Evolutionary conservation across 2,329 filamentous ascomycete species (phyloP).

Genomic region (Beauveria sp.): DNA sequence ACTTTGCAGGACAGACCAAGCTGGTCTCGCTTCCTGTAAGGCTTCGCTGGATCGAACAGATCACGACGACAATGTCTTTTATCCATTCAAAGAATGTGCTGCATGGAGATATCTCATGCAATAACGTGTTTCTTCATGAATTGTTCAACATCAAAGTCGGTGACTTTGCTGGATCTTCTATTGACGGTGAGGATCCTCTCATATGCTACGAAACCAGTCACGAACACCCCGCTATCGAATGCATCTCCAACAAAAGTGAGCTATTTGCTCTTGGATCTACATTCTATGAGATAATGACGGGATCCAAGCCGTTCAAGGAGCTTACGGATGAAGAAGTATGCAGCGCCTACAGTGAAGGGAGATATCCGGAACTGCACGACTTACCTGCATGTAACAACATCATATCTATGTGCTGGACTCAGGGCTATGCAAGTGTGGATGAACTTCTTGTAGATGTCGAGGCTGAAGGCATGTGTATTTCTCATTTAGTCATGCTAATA

Average conservation of each 20-base stretch:
- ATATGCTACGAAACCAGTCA: conserved; percentile 9
- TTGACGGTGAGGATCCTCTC: conserved; percentile 1
- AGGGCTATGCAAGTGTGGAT: too few relatives aligned
- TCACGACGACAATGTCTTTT: background rate
- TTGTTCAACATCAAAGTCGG: conserved; percentile 1
- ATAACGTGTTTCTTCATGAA: conserved; percentile 11
- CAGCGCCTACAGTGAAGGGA: too few relatives aligned
- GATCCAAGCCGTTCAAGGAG: background rate
- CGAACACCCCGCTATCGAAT: background rate
- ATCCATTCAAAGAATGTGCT: conserved; percentile 5
- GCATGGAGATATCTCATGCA: conserved; percentile 11
- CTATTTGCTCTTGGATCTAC: conserved; percentile 10
- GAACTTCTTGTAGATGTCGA: too few relatives aligned
- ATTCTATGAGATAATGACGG: conserved; percentile 7
- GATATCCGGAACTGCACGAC: too few relatives aligned
- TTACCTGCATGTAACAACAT: too few relatives aligned
- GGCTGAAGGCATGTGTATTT: too few relatives aligned
- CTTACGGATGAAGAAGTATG: background rate
- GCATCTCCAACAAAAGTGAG: background rate
- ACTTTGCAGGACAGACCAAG: too few relatives aligned
- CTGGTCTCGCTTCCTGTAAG: too few relatives aligned
- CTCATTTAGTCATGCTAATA: too few relatives aligned
- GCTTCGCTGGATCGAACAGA: background rate
- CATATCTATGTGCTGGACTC: too few relatives aligned
- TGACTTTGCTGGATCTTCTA: conserved; percentile 12